Evolutionary conservation across 2,329 filamentous ascomycete species (phyloP), one percentile per base, ranked within the genome.

Genomic region (Ophiostoma angusticollis): DNA sequence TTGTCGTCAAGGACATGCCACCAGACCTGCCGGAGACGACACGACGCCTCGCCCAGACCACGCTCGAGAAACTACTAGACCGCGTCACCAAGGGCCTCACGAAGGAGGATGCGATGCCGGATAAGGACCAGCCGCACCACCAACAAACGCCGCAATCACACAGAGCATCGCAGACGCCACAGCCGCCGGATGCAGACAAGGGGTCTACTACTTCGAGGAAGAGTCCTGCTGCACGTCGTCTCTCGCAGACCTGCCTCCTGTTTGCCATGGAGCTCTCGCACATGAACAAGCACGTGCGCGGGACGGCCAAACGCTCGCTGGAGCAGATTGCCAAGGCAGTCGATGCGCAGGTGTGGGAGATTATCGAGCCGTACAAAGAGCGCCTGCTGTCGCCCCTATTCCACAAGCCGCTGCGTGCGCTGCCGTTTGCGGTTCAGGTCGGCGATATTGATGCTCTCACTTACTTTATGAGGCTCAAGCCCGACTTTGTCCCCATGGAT

Each of bases 1-100:
- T 93, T 59, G 87, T 98, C 47, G 85, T 98, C 63, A 98, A 98
- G 61, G 91, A 98, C 55, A 95, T 95, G 72, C 91, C 93, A 0
- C 74, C 84, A 40, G 91, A 98, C 56, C 70, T 98, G 1, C 89
- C 93, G 2, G 86, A 93, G 41, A 87, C 81, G 53, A 95, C 91
- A 2, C 73, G 91, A 25, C 69, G 79, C 24, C 78, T 84, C 43
- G 87, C 91, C 0, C 84, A 93, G 58, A 72, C 78, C 16, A 93
- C 89, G 0, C 67, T 98, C 17, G 79, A 89, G 50, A 70, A 84
- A 30, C 73, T 96, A 22, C 68, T 95, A 24, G 69, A 72, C 42
- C 77, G 80, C 41, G 87, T 87, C 54, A 87, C 82, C 30, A 83
- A 84, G 59, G 77, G 76, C 40, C 72, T 80, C 43, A 78, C 81